Evolutionary conservation across 2,329 filamentous ascomycete genomes (phyloP), one percentile per base, ranked within the genome.

Genomic region (Ophiocordyceps camponoti-floridani): DNA sequence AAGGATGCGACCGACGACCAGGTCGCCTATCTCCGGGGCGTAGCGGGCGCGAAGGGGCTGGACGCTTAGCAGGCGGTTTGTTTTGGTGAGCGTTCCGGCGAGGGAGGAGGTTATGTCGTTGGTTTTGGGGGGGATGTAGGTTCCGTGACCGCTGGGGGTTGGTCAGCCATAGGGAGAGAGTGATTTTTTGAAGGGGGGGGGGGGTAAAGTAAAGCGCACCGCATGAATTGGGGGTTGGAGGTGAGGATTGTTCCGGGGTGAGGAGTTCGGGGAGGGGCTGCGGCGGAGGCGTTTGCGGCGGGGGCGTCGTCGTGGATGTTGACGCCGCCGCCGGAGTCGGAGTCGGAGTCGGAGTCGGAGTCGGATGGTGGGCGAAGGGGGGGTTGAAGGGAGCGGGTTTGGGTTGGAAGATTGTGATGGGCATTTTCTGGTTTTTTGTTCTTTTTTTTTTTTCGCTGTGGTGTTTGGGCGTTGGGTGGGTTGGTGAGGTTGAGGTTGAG

Each of bases 181-280:
- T 6, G 23, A 16, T 23, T 23, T 23, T 23, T 23, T 5, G 23
- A 4, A 10, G 23, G 14, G 27, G 33, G 40, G 26, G 10, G 41
- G 38, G 19, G 38, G 40, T 30, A 12, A 28, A 18, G 40, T 41
- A 33, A 45, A 14, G 19, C 66, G 44, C 63, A 78, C 75, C 78
- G 78, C 89, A 96, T 96, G 86, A 86, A 96, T 69, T 95, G 87
- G n/a, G 86, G 74, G 62, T 95, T 87, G 51, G 80, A 75, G 11
- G 89, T 95, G 53, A 96, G 84, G 48, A 82, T 66, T 58, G 93
- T 84, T 56, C 89, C 91, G 1, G 89, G 1, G 88, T 94, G 52
- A 94, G 81, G 52, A 95, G 82, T 33, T 72, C 65, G 7, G 35
- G 4, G 35, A 54, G 63, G 54, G 47, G 56, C 54, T 27, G 55